phyloP scores from a whole-genome alignment of 352 stramenopile genomes.

The Phytophthora gonapodyides region DNA sequence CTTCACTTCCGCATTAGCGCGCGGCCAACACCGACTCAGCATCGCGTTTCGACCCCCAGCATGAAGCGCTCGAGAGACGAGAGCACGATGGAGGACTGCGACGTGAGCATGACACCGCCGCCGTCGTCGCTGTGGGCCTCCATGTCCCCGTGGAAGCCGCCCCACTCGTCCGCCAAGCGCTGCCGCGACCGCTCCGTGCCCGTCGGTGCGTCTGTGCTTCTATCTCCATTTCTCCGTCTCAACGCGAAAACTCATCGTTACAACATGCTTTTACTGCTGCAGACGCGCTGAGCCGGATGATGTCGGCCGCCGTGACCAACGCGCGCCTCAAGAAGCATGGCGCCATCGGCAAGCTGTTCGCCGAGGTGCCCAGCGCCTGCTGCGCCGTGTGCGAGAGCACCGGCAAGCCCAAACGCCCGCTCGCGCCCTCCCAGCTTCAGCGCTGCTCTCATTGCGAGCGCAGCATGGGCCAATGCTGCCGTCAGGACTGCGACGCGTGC shows the following conservation, averaged over 20 bases:
- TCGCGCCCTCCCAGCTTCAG: conserved; percentile 21
- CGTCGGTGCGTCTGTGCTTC: conserved; percentile 47
- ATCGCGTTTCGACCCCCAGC: background rate
- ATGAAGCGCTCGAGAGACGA: conserved; percentile 66
- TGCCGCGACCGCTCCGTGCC: conserved; percentile 70
- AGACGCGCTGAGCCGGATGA: conserved; percentile 81
- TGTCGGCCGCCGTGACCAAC: conserved; percentile 71
- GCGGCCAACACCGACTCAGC: conserved; percentile 2
- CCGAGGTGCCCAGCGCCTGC: conserved; percentile 12
- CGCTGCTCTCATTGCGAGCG: conserved; percentile 72
- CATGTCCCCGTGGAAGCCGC: conserved; percentile 68
- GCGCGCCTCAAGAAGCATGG: conserved; percentile 75
- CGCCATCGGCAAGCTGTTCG: conserved; percentile 49
- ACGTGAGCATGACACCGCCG: conserved; percentile 34
- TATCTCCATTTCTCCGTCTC: background rate
- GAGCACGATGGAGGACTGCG: conserved; percentile 20
- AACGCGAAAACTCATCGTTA: conserved; percentile 2
- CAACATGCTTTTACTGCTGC: background rate
- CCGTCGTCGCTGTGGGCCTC: conserved; percentile 29
- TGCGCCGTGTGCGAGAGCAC: conserved; percentile 49
- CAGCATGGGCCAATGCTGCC: conserved; percentile 62
- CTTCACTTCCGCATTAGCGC: conserved; percentile 27
- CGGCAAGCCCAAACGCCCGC: conserved; percentile 22
- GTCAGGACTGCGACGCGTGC: conserved; percentile 63
- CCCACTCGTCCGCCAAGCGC: conserved; percentile 51